Evolutionary conservation across 2,329 filamentous ascomycete genomes (phyloP).

Genomic region (Sclerotinia minor): DNA sequence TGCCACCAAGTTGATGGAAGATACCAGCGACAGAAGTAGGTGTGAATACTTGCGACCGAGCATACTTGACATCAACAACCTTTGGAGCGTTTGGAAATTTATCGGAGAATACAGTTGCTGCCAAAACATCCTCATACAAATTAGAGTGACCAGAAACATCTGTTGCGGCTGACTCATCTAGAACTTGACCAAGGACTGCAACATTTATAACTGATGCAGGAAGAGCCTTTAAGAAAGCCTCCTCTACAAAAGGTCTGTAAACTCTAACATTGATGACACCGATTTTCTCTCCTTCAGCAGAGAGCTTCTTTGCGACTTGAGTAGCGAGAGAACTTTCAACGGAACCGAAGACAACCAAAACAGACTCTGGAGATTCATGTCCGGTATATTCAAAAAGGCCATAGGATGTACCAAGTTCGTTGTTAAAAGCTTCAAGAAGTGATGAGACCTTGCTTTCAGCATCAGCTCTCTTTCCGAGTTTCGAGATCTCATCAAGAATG

Average conservation of each 20-base stretch:
- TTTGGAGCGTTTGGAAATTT: constrained; percentile 62
- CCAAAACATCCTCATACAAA: constrained; percentile 88
- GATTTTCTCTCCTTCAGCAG: constrained; percentile 71
- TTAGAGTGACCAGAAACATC: constrained; percentile 79
- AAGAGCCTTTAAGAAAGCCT: constrained; percentile 82
- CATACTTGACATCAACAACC: constrained; percentile 87
- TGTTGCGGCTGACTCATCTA: constrained; percentile 67
- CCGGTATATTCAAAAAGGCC: constrained; percentile 92
- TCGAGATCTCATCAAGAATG: constrained; percentile 61
- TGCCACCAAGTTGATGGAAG: constrained; percentile 52
- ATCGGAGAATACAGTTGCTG: constrained; percentile 76
- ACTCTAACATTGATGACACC: constrained; percentile 90
- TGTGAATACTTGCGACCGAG: constrained; percentile 61
- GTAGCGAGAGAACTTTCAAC: constrained; percentile 83
- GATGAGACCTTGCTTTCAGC: constrained; percentile 70
- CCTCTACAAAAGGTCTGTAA: constrained; percentile 93
- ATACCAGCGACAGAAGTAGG: constrained; percentile 55
- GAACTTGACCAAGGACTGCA: constrained; percentile 86
- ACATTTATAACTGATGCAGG: constrained; percentile 74
- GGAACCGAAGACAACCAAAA: constrained; percentile 90
- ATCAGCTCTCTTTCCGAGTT: constrained; percentile 69
- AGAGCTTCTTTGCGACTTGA: constrained; percentile 74
- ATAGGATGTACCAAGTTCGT: constrained; percentile 91
- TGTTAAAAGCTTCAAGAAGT: constrained; percentile 75
- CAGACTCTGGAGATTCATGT: constrained; percentile 73